phyloP scores from a whole-genome alignment of 345 rosid genomes.

The Bruguiera parviflora region DNA sequence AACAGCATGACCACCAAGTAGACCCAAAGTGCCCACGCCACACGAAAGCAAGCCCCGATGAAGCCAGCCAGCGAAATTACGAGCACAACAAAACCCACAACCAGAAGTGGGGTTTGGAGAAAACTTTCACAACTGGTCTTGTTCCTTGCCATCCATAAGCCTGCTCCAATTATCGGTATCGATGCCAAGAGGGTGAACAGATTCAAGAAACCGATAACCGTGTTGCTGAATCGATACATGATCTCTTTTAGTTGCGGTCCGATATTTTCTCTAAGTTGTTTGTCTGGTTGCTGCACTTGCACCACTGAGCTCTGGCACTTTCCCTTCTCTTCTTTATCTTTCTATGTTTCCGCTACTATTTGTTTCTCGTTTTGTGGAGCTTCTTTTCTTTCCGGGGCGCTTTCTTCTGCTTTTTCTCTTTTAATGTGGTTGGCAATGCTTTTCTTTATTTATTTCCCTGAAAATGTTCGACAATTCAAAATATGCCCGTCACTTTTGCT shows the following conservation, averaged over 20 bases:
- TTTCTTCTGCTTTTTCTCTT: conserved; percentile 20
- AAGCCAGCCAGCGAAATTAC: conserved; percentile 77
- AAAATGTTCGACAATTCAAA: conserved; percentile 30
- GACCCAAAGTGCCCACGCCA: conserved; percentile 87
- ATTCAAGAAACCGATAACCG: conserved; percentile 72
- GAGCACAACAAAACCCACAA: conserved; percentile 67
- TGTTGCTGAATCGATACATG: conserved; percentile 84
- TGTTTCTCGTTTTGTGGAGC: neutral
- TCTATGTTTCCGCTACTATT: neutral
- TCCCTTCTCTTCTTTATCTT: neutral
- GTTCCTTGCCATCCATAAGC: conserved; percentile 83
- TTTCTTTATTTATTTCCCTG: conserved; percentile 21
- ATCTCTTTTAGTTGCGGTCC: neutral
- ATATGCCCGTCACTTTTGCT: conserved; percentile 27
- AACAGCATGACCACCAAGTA: conserved; percentile 78
- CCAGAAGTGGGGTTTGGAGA: conserved; percentile 77
- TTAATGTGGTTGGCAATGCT: conserved; percentile 29
- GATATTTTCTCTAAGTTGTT: neutral
- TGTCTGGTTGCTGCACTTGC: neutral
- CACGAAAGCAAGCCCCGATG: conserved; percentile 82
- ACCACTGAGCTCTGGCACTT: neutral
- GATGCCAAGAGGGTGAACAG: conserved; percentile 78
- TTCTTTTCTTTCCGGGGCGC: conserved; percentile 16
- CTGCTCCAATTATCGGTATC: conserved; percentile 81
- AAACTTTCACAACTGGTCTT: conserved; percentile 75